Base-by-base conservation (phyloP, 2,329 filamentous ascomycete species). In the Cladosporium sp. region DNA sequence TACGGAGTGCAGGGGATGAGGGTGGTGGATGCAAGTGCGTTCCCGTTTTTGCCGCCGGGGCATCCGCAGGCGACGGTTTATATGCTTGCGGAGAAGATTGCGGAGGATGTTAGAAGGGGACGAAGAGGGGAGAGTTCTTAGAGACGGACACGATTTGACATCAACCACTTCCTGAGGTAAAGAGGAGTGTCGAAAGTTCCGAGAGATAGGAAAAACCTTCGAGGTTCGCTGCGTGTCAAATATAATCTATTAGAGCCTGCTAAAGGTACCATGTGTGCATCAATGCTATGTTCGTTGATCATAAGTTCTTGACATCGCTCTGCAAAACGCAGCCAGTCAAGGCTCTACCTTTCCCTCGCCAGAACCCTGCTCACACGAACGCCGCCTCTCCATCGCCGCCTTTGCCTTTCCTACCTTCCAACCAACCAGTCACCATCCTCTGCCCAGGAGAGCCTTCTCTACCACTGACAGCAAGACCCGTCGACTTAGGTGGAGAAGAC, bases 391-490 rank as follows among this genome's bases (percentile, higher is more conserved):
- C 58, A 57, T 65, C 63, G 64, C 62, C 43, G 34, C 69, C 70
- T 57, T 66, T 68, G 8, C 66, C 66, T 57, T 68, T 69, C 62
- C 70, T 68, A 65, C 69, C 71, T 54, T 71, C 69, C 65, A 75
- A 65, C 74, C 71, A 74, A 53, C 70, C 66, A 11, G 70, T 73
- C 56, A 71, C 72, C 68, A 74, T 65, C 58, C 68, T 71, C 67
- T 75, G 72, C 7, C 70, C 72, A 3, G 71, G 72, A 25, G 69
- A 71, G 8, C 66, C 66, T 66, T 34, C 66, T 39, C 61, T 65
- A 48, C 57, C 54, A 13, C 30, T 63, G 51, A 64, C 57, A 43
- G 64, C 64, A 43, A 51, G 32, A 23, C 54, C 30, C 16, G 5
- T 2, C 21, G 46, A 14, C 10, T 54, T 66, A 10, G 23, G 32